Evolutionary conservation across 345 rosid genomes (phyloP).

Genomic region (Moringa oleifera): DNA sequence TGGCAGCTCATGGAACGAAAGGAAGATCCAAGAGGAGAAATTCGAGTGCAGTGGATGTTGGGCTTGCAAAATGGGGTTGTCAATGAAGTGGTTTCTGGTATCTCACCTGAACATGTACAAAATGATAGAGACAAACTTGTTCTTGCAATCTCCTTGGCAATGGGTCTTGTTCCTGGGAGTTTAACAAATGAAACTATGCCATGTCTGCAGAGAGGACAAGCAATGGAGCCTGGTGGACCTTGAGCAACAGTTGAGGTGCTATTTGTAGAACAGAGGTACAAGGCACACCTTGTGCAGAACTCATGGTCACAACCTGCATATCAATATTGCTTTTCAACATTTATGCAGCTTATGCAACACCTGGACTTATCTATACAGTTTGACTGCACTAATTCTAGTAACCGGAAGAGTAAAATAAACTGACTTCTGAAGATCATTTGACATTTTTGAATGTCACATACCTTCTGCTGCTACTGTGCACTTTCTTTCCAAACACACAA

Average conservation of each 20-base stretch:
- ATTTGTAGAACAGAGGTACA: conserved; percentile 77
- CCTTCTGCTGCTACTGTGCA: conserved; percentile 88
- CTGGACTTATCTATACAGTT: not conserved
- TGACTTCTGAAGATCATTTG: not conserved
- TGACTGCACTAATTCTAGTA: conserved; percentile 1
- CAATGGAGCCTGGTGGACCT: conserved; percentile 65
- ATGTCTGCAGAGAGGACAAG: conserved; percentile 90
- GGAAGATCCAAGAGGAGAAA: conserved; percentile 59
- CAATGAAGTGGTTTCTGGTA: conserved; percentile 43
- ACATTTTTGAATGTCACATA: conserved; percentile 14
- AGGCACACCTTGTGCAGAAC: conserved; percentile 80
- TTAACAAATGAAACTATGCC: conserved; percentile 74
- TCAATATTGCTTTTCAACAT: not conserved
- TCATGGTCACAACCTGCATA: conserved; percentile 90
- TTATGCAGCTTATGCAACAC: no score
- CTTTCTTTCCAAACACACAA: conserved; percentile 78
- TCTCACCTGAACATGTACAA: conserved; percentile 67
- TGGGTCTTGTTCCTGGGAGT: conserved; percentile 36
- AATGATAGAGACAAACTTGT: conserved; percentile 67
- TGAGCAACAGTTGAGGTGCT: conserved; percentile 37
- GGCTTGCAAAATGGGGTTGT: conserved; percentile 70
- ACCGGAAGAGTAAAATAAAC: not conserved
- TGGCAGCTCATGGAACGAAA: conserved; percentile 71
- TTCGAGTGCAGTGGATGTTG: conserved; percentile 37
- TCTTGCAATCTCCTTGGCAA: conserved; percentile 41